These are phyloP conservation scores for Arxiozyma bovina DNA, from an alignment of 1,139 yeast species.

Conservation along the genomic window DNA sequence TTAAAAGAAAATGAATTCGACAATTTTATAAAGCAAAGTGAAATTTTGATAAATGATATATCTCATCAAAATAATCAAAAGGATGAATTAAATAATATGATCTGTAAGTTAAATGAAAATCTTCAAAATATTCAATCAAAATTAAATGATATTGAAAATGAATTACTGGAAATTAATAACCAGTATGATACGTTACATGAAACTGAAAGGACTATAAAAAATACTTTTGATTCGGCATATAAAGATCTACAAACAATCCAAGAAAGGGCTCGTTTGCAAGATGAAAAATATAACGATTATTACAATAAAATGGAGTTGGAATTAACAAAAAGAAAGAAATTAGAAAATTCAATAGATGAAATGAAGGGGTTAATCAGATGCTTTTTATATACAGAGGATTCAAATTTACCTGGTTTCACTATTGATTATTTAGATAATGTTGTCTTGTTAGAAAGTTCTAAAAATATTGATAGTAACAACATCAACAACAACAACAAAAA, in stretches of 20 bases:
- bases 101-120: slow-evolving; percentile 7
- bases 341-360: slow-evolving; percentile 49
- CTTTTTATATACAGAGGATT: slow-evolving; percentile 20
- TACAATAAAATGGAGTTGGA: slow-evolving; percentile 23
- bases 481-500: not conserved
- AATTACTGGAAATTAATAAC: slow-evolving; percentile 11
- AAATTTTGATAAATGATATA: not conserved
- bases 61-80: not conserved
- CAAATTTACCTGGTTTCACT: slow-evolving; percentile 1
- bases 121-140: slow-evolving; percentile 6
- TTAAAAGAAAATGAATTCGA: slow-evolving; percentile 12
- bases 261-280: slow-evolving; percentile 16
- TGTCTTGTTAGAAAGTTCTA: not conserved
- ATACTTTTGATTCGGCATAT: slow-evolving; percentile 7
- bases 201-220: slow-evolving; percentile 1
- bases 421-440: slow-evolving; percentile 15
- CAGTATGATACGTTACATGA: not conserved
- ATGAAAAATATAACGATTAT: slow-evolving; percentile 19
- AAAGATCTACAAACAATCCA: slow-evolving; percentile 11
- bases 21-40: not conserved
- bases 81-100: slow-evolving; percentile 2
- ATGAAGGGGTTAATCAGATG: slow-evolving; percentile 33
- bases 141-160: slow-evolving; percentile 9
- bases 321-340: slow-evolving; percentile 31
- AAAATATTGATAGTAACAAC: not conserved